Base-by-base conservation (phyloP, 2,329 filamentous ascomycete species). In the Thielaviopsis cerberus region DNA sequence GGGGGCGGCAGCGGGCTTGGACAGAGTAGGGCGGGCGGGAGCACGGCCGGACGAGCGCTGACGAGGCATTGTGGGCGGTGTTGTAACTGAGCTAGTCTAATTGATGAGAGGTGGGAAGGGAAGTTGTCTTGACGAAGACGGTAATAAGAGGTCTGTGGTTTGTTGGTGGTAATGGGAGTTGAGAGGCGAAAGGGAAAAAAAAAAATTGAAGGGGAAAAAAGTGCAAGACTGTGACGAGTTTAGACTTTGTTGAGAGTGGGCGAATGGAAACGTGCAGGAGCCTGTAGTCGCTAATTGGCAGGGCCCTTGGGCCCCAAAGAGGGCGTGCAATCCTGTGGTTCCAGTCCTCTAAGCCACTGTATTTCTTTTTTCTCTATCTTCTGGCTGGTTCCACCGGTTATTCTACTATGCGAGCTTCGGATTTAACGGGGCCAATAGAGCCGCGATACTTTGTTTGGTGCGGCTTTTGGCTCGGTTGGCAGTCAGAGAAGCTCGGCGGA, bases 11-110 rank as follows among this genome's bases (percentile, higher is more conserved):
- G 79, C 70, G 61, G 83, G 74, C 20, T 55, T 53, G 20, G 59
- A 59, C 62, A 81, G 77, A 66, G 79, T 80, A 65, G 86, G 86
- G 67, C 86, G 83, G 63, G 79, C 70, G 62, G 82, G 81, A 64
- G 82, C 78, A 69, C 79, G 76, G 67, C 71, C 63, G 69, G 78
- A 75, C 72, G 85, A 81, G 70, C 83, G 79, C 77, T 86, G 82
- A 73, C 86, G 86, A 84, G 86, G 73, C 86, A 91, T 91, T 61
- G 70, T 77, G 69, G 62, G 61, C 61, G 59, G 64, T 60, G 6
- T 45, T 4, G 34, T 3, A n/a, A 2, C 3, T 22, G n/a, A 1
- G 41, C 22, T 20, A 17, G 17, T 45, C 6, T n/a, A 20, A 10
- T n/a, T 22, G 10, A 48, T 20, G 7, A 17, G 22, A 60, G 25